Evolutionary conservation across 768 basidiomycete species (phyloP), one percentile per base, ranked within the genome.

Genomic region (Russula olivacea): DNA sequence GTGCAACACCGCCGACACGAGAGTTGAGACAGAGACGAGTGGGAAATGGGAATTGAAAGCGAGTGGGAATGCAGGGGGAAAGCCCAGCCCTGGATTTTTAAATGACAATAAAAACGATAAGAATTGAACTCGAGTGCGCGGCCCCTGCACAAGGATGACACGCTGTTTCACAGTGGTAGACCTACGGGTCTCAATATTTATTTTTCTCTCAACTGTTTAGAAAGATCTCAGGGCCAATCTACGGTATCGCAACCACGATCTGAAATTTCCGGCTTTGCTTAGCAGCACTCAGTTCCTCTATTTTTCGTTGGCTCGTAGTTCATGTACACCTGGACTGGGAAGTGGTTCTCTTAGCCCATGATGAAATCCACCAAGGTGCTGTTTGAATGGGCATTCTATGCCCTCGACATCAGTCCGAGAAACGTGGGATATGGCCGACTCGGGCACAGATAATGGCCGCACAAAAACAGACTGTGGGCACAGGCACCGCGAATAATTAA

Each of bases 151-250:
- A 5, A 30, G 30, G 30, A 30, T 30, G 30, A 30, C 30, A 30
- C 28, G 28, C 89, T 91, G 89, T 88, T 83, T 86, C 87, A 87
- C 88, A 89, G 88, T 89, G 87, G 88, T 88, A 88, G 73, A 74
- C 71, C 73, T 75, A 75, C 73, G 74, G 74, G 73, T 75, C 73
- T 76, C 75, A 75, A 75, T 75, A 75, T 75, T 76, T 75, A 74
- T 75, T 71, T 66, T 65, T 34, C 30, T 30, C 30, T 30, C 30
- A 28, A 28, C 25, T 28, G 25, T 28, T 28, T 28, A n/a, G n/a
- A n/a, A n/a, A n/a, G n/a, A n/a, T n/a, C n/a, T n/a, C n/a, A n/a
- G n/a, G n/a, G n/a, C n/a, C 17, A 41, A 41, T 41, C 40, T 17
- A 1, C 12, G 11, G 2, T 38, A 17, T 17, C 15, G 10, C 43